These are phyloP conservation scores for Tothia fuscella DNA, from an alignment of 2,329 filamentous ascomycete genomes.

Conservation along the genomic window DNA sequence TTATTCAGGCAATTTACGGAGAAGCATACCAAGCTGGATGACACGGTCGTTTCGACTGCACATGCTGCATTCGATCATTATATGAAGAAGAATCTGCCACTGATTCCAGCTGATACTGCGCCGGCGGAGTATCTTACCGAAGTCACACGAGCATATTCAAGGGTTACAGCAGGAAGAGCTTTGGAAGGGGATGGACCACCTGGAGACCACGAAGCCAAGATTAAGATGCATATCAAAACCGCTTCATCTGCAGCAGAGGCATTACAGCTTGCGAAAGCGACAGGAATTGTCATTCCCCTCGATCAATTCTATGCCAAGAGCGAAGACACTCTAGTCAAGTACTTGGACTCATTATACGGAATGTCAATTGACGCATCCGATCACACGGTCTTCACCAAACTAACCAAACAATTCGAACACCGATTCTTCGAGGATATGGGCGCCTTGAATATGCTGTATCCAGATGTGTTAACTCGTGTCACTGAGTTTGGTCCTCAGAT, in stretches of 20 bases:
- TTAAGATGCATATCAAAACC: conserved; percentile 77
- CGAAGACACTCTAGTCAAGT: conserved; percentile 64
- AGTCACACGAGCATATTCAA: conserved; percentile 38
- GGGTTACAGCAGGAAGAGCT: conserved; percentile 42
- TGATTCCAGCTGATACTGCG: conserved; percentile 33
- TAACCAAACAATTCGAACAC: conserved; percentile 78
- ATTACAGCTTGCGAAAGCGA: conserved; percentile 25
- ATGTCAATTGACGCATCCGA: conserved; percentile 46
- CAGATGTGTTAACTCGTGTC: conserved; percentile 76
- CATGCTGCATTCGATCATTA: conserved; percentile 44
- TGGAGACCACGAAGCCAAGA: conserved; percentile 70
- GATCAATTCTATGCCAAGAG: conserved; percentile 43
- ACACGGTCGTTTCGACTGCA: conserved; percentile 37
- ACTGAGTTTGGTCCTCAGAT: conserved; percentile 87
- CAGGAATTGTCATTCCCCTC: conserved; percentile 18
- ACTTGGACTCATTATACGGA: conserved; percentile 56
- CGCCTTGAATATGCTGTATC: conserved; percentile 70
- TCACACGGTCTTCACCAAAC: conserved; percentile 70
- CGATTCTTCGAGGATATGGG: conserved; percentile 83
- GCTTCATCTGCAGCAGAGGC: conserved; percentile 38
- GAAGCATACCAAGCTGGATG: conserved; percentile 34
- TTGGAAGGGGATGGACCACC: conserved; percentile 43
- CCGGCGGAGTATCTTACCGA: conserved; percentile 37
- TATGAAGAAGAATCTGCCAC: conserved; percentile 54
- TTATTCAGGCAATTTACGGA: conserved; percentile 58